Evolutionary conservation across 2,329 filamentous ascomycete genomes (phyloP).

Genomic region (Cladophialophora carrionii): DNA sequence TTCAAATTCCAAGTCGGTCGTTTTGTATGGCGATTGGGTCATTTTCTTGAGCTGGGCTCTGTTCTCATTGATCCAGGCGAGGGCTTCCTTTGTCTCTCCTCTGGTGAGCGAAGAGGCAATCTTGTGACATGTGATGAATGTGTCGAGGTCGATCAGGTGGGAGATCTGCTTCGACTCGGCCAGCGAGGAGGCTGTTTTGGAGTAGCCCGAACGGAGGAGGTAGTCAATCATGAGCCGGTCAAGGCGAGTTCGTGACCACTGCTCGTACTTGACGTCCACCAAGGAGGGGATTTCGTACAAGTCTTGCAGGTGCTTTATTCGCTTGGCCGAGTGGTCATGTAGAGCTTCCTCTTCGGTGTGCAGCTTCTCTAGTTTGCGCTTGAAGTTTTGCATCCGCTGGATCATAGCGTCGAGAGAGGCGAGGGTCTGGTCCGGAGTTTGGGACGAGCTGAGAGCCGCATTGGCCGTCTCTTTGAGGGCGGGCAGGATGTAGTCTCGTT

Average conservation of each 20-base stretch:
- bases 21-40: constrained; percentile 43
- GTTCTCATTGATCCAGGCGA: constrained; percentile 91
- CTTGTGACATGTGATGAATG: constrained; percentile 78
- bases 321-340: constrained; percentile 73
- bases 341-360: constrained; percentile 79
- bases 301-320: constrained; percentile 78
- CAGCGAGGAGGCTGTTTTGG: constrained; percentile 73
- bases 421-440: constrained; percentile 71
- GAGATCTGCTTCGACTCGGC: constrained; percentile 75
- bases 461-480: constrained; percentile 60
- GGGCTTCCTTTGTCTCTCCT: constrained; percentile 73
- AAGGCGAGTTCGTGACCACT: constrained; percentile 80
- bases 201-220: constrained; percentile 80
- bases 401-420: constrained; percentile 84
- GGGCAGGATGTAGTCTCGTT: constrained; percentile 52
- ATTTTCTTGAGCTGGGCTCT: constrained; percentile 89
- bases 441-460: constrained; percentile 65
- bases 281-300: constrained; percentile 78
- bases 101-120: constrained; percentile 73
- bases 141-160: constrained; percentile 83
- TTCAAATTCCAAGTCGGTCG: constrained; percentile 79
- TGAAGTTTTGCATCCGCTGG: constrained; percentile 78
- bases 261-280: constrained; percentile 90
- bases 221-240: constrained; percentile 92
- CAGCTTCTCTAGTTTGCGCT: constrained; percentile 78